Base-by-base conservation (phyloP, 1,139 yeast genomes). In the Sugiyamaella castrensis region DNA sequence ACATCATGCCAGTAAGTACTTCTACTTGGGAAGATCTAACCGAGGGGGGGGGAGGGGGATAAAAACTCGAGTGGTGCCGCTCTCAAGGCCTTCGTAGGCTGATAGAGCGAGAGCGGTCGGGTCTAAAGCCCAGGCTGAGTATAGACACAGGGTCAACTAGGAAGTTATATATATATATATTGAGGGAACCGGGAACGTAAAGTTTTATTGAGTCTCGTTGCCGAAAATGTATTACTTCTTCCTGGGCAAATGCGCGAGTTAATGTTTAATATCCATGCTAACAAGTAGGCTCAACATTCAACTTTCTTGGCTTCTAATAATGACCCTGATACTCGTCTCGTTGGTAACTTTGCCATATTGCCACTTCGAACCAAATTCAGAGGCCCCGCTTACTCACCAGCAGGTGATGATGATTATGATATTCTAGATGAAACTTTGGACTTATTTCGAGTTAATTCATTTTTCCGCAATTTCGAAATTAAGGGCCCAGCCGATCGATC, bases 391-490 rank as follows among this genome's bases (percentile, higher is more conserved):
- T 88, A 83, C 66, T 95, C 95, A 7, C 80, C 89, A 6, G 75
- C 77, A 51, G 79, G 81, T 28, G 96, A 87, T 60, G 80, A 81
- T 30, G 96, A 87, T 59, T 91, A 89, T 67, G 99, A 92, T 68
- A 87, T 92, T 53, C 77, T 87, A 52, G 98, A 92, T 64, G 99
- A 92, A 69, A 78, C 84, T 28, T 72, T 92, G 52, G 98, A 92
- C 69, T 76, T 92, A 52, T 92, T 92, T 70, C 77, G 98, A 58
- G 97, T 98, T 62, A 92, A 92, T 69, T 87, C 96, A 7, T 91
- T 92, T 71, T 92, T 94, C 77, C 85, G 87, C 66, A 92, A 92
- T 74, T 94, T 92, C 69, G 98, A 94, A 71, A 89, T 92, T 71
- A 88, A 88, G 67, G 96, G 97, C 10, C 88, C 95, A 15, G 86